Evolutionary conservation across 345 rosid genomes (phyloP).

Genomic region (Ceriops tagal): DNA sequence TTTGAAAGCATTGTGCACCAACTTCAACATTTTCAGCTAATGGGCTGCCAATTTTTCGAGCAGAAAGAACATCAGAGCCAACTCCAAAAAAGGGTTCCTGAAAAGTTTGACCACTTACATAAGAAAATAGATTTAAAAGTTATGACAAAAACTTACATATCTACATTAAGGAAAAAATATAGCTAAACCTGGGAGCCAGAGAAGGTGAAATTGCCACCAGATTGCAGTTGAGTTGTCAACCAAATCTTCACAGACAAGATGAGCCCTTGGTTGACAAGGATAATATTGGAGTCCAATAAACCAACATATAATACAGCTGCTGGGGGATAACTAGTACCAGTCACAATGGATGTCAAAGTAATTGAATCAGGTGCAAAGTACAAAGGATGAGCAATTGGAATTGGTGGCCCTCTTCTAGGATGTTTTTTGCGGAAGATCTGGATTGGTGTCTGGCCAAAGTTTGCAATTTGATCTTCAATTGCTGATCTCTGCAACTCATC

Average conservation of each 20-base stretch:
- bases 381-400: conserved; percentile 92
- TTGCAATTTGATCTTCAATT: conserved; percentile 95
- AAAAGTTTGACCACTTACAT: conserved; percentile 17
- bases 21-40: conserved; percentile 72
- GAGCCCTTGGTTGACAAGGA: conserved; percentile 80
- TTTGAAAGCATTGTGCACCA: conserved; percentile 79
- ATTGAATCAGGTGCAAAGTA: conserved; percentile 89
- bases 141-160: neutral
- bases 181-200: conserved; percentile 71
- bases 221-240: conserved; percentile 90
- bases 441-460: conserved; percentile 97
- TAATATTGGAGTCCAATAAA: conserved; percentile 68
- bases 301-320: conserved; percentile 72
- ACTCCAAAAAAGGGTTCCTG: conserved; percentile 97
- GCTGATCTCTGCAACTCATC: conserved; percentile 95
- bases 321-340: conserved; percentile 51
- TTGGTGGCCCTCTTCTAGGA: conserved; percentile 96
- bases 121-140: conserved; percentile 15
- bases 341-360: conserved; percentile 65
- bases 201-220: conserved; percentile 93
- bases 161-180: conserved; percentile 6
- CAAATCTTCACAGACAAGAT: conserved; percentile 88
- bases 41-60: conserved; percentile 84
- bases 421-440: conserved; percentile 92
- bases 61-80: conserved; percentile 87